phyloP scores from a whole-genome alignment of 495 filamentous ascomycete genomes.

The Achaetomiella virescens region DNA sequence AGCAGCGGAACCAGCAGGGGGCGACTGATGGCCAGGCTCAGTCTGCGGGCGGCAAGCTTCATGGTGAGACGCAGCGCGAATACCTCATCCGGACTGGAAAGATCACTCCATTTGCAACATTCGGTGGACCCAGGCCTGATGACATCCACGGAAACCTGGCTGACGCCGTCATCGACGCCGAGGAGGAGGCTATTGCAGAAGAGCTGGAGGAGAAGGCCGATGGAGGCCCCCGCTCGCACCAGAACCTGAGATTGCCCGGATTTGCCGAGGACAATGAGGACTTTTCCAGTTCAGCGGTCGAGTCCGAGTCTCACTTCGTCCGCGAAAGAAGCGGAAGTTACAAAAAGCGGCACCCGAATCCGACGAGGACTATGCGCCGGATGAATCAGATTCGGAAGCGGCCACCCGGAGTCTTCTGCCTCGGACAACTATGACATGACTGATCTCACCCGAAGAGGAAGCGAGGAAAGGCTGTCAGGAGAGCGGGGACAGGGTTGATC shows the following conservation, averaged over 20 bases:
- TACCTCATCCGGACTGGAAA: constrained; percentile 94
- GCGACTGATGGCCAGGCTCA: constrained; percentile 36
- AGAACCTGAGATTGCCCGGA: constrained; percentile 72
- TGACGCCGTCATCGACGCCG: constrained; percentile 70
- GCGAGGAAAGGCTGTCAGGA: constrained; percentile 36
- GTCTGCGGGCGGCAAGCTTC: constrained; percentile 45
- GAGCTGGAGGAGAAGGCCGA: constrained; percentile 52
- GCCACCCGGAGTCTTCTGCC: constrained; percentile 24
- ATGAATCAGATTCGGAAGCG: constrained; percentile 21
- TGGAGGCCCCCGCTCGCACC: constrained; percentile 63
- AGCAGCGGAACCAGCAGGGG: constrained; percentile 54
- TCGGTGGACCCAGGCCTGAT: constrained; percentile 48
- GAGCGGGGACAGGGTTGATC: constrained; percentile 52
- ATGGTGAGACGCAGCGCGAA: constrained; percentile 76
- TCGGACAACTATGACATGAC: constrained; percentile 38
- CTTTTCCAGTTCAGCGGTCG: constrained; percentile 22
- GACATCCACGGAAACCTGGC: constrained; percentile 57
- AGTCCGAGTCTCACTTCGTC: constrained; percentile 45
- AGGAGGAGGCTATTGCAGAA: constrained; percentile 49
- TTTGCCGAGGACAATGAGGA: constrained; percentile 51
- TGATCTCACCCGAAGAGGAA: constrained; percentile 30
- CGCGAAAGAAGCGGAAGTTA: constrained; percentile 41
- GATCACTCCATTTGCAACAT: constrained; percentile 87
- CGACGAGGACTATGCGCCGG: constrained; percentile 40
- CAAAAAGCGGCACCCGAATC: constrained; percentile 28